These are phyloP conservation scores for Dictyophora rubrovolvata DNA, from an alignment of 768 basidiomycete species.

Conservation along the genomic window DNA sequence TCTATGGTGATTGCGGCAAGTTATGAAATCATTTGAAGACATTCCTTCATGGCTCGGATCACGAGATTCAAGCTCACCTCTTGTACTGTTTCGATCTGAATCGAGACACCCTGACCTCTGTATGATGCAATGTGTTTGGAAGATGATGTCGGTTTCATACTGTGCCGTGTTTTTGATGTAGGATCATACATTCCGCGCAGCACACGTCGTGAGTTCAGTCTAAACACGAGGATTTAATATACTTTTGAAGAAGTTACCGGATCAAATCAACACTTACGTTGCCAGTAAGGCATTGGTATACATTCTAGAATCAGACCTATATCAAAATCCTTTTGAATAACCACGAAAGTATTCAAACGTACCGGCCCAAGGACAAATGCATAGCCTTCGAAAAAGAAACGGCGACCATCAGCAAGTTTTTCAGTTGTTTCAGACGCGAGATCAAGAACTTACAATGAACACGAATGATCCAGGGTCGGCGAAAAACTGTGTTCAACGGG, in stretches of 20 bases:
- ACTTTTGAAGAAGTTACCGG: background rate
- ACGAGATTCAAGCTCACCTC: background rate
- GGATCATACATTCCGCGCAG: background rate
- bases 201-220: background rate
- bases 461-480: background rate
- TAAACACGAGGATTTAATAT: background rate
- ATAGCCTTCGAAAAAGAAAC: background rate
- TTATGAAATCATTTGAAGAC: too few species aligned
- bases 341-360: background rate
- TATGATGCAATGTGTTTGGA: background rate
- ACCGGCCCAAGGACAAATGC: constrained; percentile 6
- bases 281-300: constrained; percentile 6
- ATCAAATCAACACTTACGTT: background rate
- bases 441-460: background rate
- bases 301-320: background rate
- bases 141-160: background rate
- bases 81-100: background rate
- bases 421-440: background rate
- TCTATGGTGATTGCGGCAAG: background rate
- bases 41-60: too few species aligned
- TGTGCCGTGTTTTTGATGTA: background rate
- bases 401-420: background rate
- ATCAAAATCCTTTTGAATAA: background rate
- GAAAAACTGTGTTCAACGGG: background rate
- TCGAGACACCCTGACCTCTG: background rate